Base-by-base conservation (phyloP, 352 stramenopile species). In the Discostella stelligera region DNA sequence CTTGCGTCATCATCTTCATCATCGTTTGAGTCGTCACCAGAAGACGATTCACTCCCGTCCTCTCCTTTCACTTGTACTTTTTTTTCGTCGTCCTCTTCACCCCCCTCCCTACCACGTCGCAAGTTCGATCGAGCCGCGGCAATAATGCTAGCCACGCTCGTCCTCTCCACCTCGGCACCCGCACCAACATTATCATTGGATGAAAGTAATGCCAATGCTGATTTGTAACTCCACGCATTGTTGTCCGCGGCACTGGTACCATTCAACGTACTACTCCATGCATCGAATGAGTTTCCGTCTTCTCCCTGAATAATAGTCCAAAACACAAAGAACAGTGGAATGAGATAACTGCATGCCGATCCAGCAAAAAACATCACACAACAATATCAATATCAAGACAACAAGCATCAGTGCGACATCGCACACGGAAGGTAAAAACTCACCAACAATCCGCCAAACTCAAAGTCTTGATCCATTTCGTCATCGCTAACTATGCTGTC, bases 371-470 rank as follows among this genome's bases (percentile, higher is more conserved):
- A 44, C 7, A 44, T n/a, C 7, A 8, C 7, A 44, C 37, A 14
- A 14, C 37, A 10, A 44, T 2, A 44, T 44, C 37, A 44, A 44
- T 13, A 2, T 11, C 7, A 44, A 44, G 3, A 44, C 11, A 10
- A 44, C 37, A 11, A 44, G n/a, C 37, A 44, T 44, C 7, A 13
- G 27, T 18, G 18, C 30, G 39, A 18, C 41, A 65, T n/a, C 3
- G 14, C 14, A 41, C 21, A 30, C 10, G 37, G 6, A 32, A 13
- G n/a, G 41, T 14, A 44, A 9, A 69, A 9, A 69, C 82, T 71
- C 81, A 89, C 86, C 69, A 91, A 55, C 14, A 93, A 59, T 54
- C 87, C 87, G 6, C 87, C 85, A 75, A 93, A 93, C 21, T 86
- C 79, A 65, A 93, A 90, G 46, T 87, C 71, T 13, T 60, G 63